phyloP scores from a whole-genome alignment of 2,329 filamentous ascomycete species.

The Neonectria hederae region DNA sequence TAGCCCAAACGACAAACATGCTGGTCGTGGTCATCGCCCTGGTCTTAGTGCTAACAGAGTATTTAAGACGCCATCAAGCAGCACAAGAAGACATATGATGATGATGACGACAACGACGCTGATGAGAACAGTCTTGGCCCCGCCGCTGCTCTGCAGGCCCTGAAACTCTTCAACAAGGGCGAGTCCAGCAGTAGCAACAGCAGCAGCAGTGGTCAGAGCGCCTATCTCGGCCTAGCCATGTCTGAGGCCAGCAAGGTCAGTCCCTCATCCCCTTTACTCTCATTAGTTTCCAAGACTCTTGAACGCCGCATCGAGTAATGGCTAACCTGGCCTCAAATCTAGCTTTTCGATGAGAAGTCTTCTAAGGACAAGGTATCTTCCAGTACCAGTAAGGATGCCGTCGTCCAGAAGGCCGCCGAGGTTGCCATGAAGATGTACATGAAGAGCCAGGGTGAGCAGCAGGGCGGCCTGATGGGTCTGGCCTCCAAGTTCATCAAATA shows the following conservation, averaged over 20 bases:
- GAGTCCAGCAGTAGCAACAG: constrained; percentile 59
- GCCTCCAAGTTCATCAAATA: constrained; percentile 58
- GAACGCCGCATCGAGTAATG: background rate
- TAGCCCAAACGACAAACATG: background rate
- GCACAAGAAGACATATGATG: constrained; percentile 78
- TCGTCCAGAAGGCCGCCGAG: constrained; percentile 81
- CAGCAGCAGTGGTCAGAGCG: constrained; percentile 74
- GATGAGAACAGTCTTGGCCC: constrained; percentile 67
- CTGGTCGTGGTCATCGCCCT: background rate
- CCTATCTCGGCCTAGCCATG: constrained; percentile 88
- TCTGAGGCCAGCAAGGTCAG: constrained; percentile 81
- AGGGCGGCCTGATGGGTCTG: constrained; percentile 55
- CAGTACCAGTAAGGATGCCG: constrained; percentile 80
- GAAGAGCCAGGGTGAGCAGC: constrained; percentile 71
- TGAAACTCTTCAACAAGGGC: constrained; percentile 79
- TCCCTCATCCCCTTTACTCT: constrained; percentile 8
- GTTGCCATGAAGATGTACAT: constrained; percentile 92
- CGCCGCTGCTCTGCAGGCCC: constrained; percentile 82
- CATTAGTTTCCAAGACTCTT: background rate
- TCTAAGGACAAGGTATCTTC: constrained; percentile 62
- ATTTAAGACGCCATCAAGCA: constrained; percentile 71
- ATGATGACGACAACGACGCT: constrained; percentile 56
- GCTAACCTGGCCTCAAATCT: constrained; percentile 18
- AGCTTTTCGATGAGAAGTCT: constrained; percentile 70
- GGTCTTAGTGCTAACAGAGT: background rate